Evolutionary conservation across 345 rosid species (phyloP), one percentile per base, ranked within the genome.

Genomic region (Noccaea bulbosa): DNA sequence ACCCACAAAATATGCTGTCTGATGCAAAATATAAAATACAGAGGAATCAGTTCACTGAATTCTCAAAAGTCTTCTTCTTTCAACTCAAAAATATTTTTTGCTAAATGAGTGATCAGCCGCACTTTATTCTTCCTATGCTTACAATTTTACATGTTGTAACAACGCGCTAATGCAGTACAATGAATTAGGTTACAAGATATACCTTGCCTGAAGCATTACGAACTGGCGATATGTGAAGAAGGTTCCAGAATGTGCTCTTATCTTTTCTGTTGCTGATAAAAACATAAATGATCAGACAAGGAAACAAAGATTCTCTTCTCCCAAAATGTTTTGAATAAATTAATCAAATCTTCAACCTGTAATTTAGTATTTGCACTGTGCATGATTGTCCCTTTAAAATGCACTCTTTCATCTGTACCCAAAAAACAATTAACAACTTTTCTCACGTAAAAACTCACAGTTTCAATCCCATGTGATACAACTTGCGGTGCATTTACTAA

Each of bases 201-300:
- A 93, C 97, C 99, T 94, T 94, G 73, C 99, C 99, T 47, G 89
- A 83, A 67, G 99, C 97, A 81, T 87, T 86, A 57, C 96, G 93
- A 73, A 94, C 80, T 4, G 97, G 99, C 32, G 99, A 88, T 58
- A 91, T 81, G 82, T 94, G 96, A 54, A 94, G 97, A 75, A 81
- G 83, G 81, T 88, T 91, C 99, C 96, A 91, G 74, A 94, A 94
- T 7, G 84, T 63, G 74, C 86, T 88, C 71, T 79, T 78, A 39
- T 94, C 88, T 83, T 87, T 94, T 85, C 99, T 94, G 89, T 61
- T 62, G 12, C 71, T 51, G 71, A 63, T 51, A 70, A 64, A 41
- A 50, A 43, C 41, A 43, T 35, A 63, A 62, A 75, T 61, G 70
- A 62, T 75, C 39, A 69, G 66, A 9, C n/a, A 30, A 32, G 12